phyloP scores from a whole-genome alignment of 2,329 filamentous ascomycete species.

The Tolypocladium tropicale region DNA sequence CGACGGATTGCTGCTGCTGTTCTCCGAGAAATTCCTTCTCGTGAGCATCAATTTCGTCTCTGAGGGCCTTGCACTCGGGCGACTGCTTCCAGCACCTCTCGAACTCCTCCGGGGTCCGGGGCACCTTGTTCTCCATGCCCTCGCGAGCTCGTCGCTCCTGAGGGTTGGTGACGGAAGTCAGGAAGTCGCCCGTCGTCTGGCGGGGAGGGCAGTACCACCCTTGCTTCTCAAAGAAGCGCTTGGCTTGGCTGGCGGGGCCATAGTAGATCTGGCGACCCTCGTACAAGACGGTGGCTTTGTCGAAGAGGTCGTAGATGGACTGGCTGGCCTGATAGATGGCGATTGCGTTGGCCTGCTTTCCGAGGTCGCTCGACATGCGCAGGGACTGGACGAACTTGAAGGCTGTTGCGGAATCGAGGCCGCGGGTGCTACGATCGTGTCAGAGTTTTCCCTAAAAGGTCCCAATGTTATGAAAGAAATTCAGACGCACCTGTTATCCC shows the following conservation, averaged over 20 bases:
- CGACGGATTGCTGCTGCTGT: slow-evolving; percentile 24
- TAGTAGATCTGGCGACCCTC: slow-evolving; percentile 72
- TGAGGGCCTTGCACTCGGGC: slow-evolving; percentile 29
- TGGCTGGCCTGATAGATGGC: slow-evolving; percentile 66
- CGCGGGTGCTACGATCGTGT: slow-evolving; percentile 40
- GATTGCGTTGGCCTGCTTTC: slow-evolving; percentile 50
- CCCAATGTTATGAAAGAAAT: too few species aligned
- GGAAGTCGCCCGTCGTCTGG: slow-evolving; percentile 60
- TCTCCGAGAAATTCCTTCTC: slow-evolving; percentile 34
- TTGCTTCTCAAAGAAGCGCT: slow-evolving; percentile 55
- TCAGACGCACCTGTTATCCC: slow-evolving; percentile 55
- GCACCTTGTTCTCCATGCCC: slow-evolving; percentile 52
- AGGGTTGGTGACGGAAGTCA: slow-evolving; percentile 59
- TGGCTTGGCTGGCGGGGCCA: slow-evolving; percentile 50
- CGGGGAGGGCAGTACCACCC: slow-evolving; percentile 58
- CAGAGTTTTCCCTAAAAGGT: neutral
- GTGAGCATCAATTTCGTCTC: slow-evolving; percentile 39
- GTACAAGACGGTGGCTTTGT: slow-evolving; percentile 66
- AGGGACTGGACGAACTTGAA: slow-evolving; percentile 63
- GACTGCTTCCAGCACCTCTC: slow-evolving; percentile 37
- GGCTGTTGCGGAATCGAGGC: slow-evolving; percentile 64
- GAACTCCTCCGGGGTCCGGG: slow-evolving; percentile 62
- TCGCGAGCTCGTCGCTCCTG: slow-evolving; percentile 42
- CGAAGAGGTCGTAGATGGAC: slow-evolving; percentile 61
- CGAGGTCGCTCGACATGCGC: slow-evolving; percentile 53